A percentile compares a stretch with the other conserved stretches of the same genome.
Conservation (phyloP, 73 alveolate species). For the Blepharisma stoltei region DNA sequence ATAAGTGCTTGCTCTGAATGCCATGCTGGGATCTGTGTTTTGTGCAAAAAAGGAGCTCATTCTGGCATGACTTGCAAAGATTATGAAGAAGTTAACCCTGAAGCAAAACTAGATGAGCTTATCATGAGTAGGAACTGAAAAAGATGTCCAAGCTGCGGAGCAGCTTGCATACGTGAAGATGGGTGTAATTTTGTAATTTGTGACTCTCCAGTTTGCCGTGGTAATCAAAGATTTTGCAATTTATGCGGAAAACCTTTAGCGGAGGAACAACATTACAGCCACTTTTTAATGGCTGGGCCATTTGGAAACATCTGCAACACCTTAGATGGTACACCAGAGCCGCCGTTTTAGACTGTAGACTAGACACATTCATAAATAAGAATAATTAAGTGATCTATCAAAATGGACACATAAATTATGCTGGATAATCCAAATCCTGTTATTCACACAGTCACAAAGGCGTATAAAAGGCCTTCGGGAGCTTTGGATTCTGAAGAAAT, state of each 20-base stretch:
- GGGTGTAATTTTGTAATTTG: slow-evolving; percentile 29
- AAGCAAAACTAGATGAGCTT: not conserved
- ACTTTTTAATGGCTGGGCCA: slow-evolving; percentile 25
- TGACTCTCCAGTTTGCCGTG: not conserved
- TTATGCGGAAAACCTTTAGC: slow-evolving; percentile 22
- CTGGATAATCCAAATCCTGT: slow-evolving; percentile 62
- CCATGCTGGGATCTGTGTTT: not conserved
- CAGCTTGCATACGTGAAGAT: no score
- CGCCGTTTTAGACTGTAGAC: no score
- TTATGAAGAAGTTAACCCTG: not conserved
- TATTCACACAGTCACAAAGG: slow-evolving; percentile 27
- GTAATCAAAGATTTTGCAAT: not conserved
- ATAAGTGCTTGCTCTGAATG: not conserved
- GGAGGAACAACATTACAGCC: slow-evolving; percentile 19
- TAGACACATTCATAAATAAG: no score
- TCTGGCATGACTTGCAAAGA: not conserved
- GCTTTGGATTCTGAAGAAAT: slow-evolving; percentile 40
- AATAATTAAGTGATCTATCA: no score
- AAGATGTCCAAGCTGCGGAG: slow-evolving; percentile 36
- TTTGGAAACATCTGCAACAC: slow-evolving; percentile 23
- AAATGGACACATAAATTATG: slow-evolving; percentile 25
- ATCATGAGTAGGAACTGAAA: not conserved
- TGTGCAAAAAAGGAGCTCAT: not conserved
- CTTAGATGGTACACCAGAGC: not conserved
- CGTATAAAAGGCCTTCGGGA: slow-evolving; percentile 25